Base-by-base conservation (phyloP, 208 protist species). In the Wallacemonas sp. region DNA sequence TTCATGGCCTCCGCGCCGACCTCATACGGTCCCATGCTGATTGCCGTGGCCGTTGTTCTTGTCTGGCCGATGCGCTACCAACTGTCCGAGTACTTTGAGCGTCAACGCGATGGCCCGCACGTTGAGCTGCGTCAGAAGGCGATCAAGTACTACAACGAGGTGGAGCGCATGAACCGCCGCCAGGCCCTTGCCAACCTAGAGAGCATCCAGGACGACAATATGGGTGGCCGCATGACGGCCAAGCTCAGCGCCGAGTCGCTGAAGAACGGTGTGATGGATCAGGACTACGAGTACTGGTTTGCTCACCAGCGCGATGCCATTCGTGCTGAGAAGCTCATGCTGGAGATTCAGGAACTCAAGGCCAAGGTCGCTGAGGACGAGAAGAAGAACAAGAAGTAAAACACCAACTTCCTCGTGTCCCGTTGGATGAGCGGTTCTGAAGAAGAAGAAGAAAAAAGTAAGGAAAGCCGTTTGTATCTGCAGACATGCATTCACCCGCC, bases 281-380 rank as follows among this genome's bases (percentile, higher is more conserved):
- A 81, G 64, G 88, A 96, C 38, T 83, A 88, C 52, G 85, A 92
- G 68, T 96, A 96, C 74, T 96, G 91, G 88, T 72, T 85, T 66
- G 85, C 87, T 0, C 88, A 96, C 65, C 86, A 91, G 58, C 69
- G 82, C 24, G 91, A 96, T 80, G 86, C 88, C 1, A 47, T 91
- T 5, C 87, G 91, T 9, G 85, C 91, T 24, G 86, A 94, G 76
- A 92, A 94, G 76, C 61, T 96, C 16, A 77, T 94, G 54, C 48
- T 72, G 27, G 91, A 96, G 70, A 82, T 96, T 32, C 70, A 65
- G 21, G 87, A 96, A 67, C 75, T 96, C 44, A 87, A 94, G 73
- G 73, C 55, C 29, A 87, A 83, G 78, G 70, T 90, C 19, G 68
- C 68, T 2, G 64, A 64, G 0, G 56, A 65, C 19, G 17, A 70